Base-by-base conservation (phyloP, 2,329 filamentous ascomycete genomes). In the Pseudocercospora fijiensis region DNA sequence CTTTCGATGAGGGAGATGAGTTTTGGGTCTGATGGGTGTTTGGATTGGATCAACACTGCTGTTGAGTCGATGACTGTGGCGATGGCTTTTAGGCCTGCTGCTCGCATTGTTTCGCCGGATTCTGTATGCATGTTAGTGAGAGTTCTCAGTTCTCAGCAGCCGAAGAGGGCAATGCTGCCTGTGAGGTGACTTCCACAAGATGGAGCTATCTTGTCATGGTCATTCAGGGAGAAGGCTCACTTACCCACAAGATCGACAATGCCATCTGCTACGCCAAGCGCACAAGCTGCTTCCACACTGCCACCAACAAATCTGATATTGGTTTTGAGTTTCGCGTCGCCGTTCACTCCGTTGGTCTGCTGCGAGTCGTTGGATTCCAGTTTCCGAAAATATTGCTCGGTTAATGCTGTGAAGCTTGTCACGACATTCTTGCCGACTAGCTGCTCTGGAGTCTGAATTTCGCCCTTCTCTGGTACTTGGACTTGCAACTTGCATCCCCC, bases 101-200 rank as follows among this genome's bases (percentile, higher is more conserved):
- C 95, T 74, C 91, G 90, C 95, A 99, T 99, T 0, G 95, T 99
- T 79, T 98, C 94, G 62, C 95, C 95, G 20, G 95, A 98, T 83
- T 99, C 94, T 95, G 13, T 6, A n/a, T 24, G 28, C 3, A 18
- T 60, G 58, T 64, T 22, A 64, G 49, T n/a, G 20, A 26, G 9
- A 11, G 9, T 4, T 11, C 20, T 51, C 45, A 7, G 10, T 2
- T n/a, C 3, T 41, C 4, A 18, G 16, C 5, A 41, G 16, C 5
- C 5, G 16, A 41, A 41, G 1, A 41, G 16, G 18, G 37, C 4
- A 18, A 1, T 41, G 16, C 37, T 4, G 16, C 18, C 37, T 41
- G 16, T n/a, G 37, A 41, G 16, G 16, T 18, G 33, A 37, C 13
- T 2, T 16, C 33, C 33, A n/a, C 33, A 37, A 16, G 13, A 8